These are phyloP conservation scores for Viridothelium virens DNA, from an alignment of 495 filamentous ascomycete genomes.

Conservation along the genomic window DNA sequence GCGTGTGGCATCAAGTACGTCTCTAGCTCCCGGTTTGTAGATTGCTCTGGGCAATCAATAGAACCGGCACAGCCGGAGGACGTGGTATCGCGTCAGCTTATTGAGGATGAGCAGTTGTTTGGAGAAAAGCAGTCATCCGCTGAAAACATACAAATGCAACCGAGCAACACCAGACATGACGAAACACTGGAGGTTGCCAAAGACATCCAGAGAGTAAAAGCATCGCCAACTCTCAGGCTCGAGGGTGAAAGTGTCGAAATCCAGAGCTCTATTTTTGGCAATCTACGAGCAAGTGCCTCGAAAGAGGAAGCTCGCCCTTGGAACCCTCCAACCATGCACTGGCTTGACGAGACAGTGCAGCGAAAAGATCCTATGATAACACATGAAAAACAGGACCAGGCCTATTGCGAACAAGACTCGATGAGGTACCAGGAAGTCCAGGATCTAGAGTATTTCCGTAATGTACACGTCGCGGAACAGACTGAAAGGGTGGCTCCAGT, in stretches of 20 bases:
- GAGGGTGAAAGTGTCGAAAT: neutral
- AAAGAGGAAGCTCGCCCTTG: neutral
- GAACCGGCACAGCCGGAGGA: neutral
- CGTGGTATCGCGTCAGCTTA: neutral
- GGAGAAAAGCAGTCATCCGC: neutral
- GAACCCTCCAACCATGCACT: slow-evolving; percentile 10
- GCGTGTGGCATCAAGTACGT: neutral
- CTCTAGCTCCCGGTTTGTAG: neutral
- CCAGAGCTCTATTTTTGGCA: neutral
- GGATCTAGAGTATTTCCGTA: neutral
- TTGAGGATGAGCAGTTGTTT: neutral
- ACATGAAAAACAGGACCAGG: neutral
- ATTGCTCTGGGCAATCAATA: neutral
- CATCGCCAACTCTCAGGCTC: too few relatives aligned
- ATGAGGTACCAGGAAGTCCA: neutral
- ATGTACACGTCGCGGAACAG: neutral
- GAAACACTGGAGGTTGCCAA: too few relatives aligned
- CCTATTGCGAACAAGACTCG: neutral
- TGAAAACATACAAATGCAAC: neutral
- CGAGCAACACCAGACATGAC: neutral
- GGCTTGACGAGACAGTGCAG: slow-evolving; percentile 11
- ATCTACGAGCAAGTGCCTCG: neutral
- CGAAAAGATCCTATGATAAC: slow-evolving; percentile 1
- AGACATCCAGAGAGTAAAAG: too few relatives aligned
- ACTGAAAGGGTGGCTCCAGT: neutral